phyloP scores from a whole-genome alignment of 257 asterid genomes.

The Voacanga thouarsii region DNA sequence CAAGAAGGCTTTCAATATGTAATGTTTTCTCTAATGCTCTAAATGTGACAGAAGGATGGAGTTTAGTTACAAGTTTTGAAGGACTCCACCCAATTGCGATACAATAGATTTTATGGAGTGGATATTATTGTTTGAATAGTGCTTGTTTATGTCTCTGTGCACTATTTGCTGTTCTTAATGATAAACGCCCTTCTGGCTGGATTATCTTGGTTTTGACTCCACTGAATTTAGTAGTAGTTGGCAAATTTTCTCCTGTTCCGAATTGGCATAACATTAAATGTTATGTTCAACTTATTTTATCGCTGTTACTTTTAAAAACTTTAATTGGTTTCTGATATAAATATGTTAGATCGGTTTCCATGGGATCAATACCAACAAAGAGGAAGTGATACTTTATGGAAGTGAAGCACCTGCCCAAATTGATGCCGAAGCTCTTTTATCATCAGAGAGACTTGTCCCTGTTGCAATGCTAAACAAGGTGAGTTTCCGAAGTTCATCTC shows the following conservation, averaged over 20 bases:
- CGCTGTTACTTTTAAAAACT: conserved; percentile 7
- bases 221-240: neutral
- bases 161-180: neutral
- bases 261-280: neutral
- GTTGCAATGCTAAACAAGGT: conserved; percentile 85
- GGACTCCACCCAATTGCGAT: neutral
- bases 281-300: neutral
- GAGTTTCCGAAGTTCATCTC: conserved; percentile 12
- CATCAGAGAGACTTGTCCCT: conserved; percentile 83
- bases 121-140: neutral
- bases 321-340: conserved; percentile 28
- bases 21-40: neutral
- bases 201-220: neutral
- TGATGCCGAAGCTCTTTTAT: conserved; percentile 81
- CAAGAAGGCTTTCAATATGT: neutral
- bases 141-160: neutral
- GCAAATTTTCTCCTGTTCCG: neutral
- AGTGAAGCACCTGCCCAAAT: conserved; percentile 90
- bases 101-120: neutral
- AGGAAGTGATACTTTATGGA: conserved; percentile 78
- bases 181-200: neutral
- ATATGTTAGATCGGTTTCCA: conserved; percentile 67
- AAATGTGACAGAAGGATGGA: neutral
- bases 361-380: conserved; percentile 74
- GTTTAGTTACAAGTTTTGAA: neutral